Base-by-base conservation (phyloP, 176 grass and related monocot species). In the Leersia perrieri region DNA sequence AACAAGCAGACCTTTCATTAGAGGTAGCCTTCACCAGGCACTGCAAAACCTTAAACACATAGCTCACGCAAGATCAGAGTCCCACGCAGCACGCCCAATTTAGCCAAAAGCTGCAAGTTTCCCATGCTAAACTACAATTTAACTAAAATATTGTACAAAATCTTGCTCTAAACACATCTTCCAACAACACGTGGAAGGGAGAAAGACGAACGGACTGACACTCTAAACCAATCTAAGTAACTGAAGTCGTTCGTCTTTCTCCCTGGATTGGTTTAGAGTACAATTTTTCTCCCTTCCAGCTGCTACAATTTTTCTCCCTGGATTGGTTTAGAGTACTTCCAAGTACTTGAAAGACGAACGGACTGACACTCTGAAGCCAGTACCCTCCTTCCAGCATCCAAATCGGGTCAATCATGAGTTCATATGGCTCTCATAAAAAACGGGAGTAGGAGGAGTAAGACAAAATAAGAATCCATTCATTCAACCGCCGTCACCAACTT, bases 11-110 rank as follows among this genome's bases (percentile, higher is more conserved):
- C 92, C 89, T 88, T 20, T 84, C 33, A 68, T 36, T 74, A 30
- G 63, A 25, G 47, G 87, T n/a, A 75, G 83, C 7, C 92, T 93
- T 95, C 81, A 81, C 13, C 44, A 45, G 13, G 41, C 44, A 28
- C 45, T 27, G 51, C 65, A 66, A 73, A 53, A 23, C 36, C 47
- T 29, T 0, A 0, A 61, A 29, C 16, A 57, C 51, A 63, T 69
- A 71, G 8, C 18, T 65, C 57, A 78, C 36, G 32, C 15, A 36
- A 55, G 33, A 71, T 45, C 23, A 1, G 53, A 75, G 35, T 18
- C 14, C 10, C 23, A 70, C 0, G 29, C 34, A 30, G 8, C 55
- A 23, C 38, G 27, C 23, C 35, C 25, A 14, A 79, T 72, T 81
- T 34, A 82, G 62, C 30, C 10, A 75, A 34, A 71, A 44, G 29